Evolutionary conservation across 2,329 filamentous ascomycete species (phyloP).

Genomic region (Aspergillus awamori): DNA sequence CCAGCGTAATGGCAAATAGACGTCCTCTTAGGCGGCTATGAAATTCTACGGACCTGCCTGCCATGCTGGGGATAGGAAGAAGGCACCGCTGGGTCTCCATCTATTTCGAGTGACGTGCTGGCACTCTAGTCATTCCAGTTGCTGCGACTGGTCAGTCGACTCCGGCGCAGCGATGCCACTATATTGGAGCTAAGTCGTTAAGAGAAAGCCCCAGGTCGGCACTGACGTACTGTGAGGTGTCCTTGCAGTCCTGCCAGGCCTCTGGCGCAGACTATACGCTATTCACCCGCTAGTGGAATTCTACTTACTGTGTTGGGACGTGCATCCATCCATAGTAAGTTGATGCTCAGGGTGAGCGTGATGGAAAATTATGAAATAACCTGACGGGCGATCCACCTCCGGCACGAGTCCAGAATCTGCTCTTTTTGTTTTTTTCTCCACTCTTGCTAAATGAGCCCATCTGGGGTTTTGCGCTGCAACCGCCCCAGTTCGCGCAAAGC

Average conservation of each 20-base stretch:
- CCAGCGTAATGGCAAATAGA: conserved; percentile 13
- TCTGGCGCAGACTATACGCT: conserved; percentile 9
- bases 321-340: neutral
- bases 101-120: conserved; percentile 19
- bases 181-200: conserved; percentile 18
- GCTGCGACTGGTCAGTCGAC: conserved; percentile 22
- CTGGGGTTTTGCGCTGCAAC: conserved; percentile 41
- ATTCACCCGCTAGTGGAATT: conserved; percentile 2
- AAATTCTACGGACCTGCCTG: conserved; percentile 10
- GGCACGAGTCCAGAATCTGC: conserved; percentile 17
- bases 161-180: conserved; percentile 18
- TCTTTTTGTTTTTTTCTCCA: conserved; percentile 10
- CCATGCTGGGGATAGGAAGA: conserved; percentile 3
- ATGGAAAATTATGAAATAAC: neutral
- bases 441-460: conserved; percentile 14
- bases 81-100: conserved; percentile 14
- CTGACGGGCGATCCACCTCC: conserved; percentile 10
- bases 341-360: neutral
- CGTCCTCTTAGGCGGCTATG: conserved; percentile 17
- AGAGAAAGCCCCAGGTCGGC: conserved; percentile 22
- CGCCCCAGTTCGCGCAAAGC: conserved; percentile 40
- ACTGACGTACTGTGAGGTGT: conserved; percentile 28
- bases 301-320: conserved; percentile 1
- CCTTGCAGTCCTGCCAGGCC: conserved; percentile 20
- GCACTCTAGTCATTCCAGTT: conserved; percentile 17